Percentiles rank a stretch among this genome's conserved stretches.
Conservation (phyloP, 768 basidiomycete species). For the Tylopilus subfusipes region DNA sequence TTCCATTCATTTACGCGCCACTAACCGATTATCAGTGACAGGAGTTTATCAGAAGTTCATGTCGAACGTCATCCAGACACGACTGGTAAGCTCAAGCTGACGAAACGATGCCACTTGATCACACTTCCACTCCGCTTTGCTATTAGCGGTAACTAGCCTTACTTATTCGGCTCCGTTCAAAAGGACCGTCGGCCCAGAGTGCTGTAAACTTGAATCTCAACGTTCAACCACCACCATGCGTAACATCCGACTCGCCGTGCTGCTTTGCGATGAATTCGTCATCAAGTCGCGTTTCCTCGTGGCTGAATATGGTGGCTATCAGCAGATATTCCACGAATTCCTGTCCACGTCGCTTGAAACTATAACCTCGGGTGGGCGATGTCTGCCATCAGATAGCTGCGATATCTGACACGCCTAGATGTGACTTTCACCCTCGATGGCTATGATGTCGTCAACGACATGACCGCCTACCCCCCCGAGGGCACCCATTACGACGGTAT, state of each 20-base stretch:
- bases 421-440: slow-evolving; percentile 52
- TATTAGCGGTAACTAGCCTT: no score
- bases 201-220: no score
- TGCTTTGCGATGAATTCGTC: neutral
- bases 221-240: neutral
- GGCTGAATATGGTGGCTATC: slow-evolving; percentile 52
- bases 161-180: neutral
- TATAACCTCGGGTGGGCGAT: slow-evolving; percentile 8
- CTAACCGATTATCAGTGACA: no score
- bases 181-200: neutral
- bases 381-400: no score
- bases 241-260: neutral
- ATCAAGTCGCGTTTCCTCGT: slow-evolving; percentile 21
- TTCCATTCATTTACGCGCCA: no score
- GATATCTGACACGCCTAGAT: slow-evolving; percentile 1
- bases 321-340: slow-evolving; percentile 45
- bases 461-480: slow-evolving; percentile 54
- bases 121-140: no score
- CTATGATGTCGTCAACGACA: slow-evolving; percentile 61
- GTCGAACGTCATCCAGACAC: no score
- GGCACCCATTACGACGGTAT: slow-evolving; percentile 59
- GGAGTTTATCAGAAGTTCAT: no score
- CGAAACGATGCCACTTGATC: no score
- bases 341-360: slow-evolving; percentile 34
- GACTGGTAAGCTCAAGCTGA: no score